Conservation (phyloP, 352 stramenopile species). For the Phytopythium mirpurense region DNA sequence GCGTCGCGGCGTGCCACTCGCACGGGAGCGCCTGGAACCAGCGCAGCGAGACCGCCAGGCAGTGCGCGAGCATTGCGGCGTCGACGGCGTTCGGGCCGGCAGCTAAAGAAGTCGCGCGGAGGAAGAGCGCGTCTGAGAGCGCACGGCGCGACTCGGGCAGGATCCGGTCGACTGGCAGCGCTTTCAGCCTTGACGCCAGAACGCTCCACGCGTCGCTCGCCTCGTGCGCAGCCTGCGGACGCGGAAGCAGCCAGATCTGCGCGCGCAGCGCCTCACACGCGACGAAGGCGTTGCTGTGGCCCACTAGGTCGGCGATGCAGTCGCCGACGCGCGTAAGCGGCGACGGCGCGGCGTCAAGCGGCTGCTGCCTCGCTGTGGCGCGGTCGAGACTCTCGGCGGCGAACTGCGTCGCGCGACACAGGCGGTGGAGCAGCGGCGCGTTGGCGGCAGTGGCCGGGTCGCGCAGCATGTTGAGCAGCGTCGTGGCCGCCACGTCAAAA, state of each 20-base stretch:
- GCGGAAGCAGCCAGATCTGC: slow-evolving; percentile 70
- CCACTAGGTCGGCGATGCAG: not conserved
- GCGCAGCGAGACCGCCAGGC: slow-evolving; percentile 37
- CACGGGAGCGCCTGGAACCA: slow-evolving; percentile 59
- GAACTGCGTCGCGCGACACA: slow-evolving; percentile 37
- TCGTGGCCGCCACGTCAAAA: slow-evolving; percentile 49
- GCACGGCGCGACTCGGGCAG: slow-evolving; percentile 41
- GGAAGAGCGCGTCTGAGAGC: slow-evolving; percentile 60
- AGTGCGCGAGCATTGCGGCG: slow-evolving; percentile 38
- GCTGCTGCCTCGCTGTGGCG: slow-evolving; percentile 27
- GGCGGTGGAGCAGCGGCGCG: slow-evolving; percentile 36
- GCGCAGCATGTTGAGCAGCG: slow-evolving; percentile 27
- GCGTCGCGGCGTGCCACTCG: slow-evolving; percentile 59
- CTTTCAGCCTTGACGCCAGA: slow-evolving; percentile 40
- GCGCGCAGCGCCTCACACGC: slow-evolving; percentile 52
- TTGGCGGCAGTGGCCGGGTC: slow-evolving; percentile 17
- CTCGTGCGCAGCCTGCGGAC: slow-evolving; percentile 11
- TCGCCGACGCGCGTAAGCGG: slow-evolving; percentile 8
- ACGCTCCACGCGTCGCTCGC: slow-evolving; percentile 34
- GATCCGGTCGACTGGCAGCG: slow-evolving; percentile 40
- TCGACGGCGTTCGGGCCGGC: slow-evolving; percentile 33
- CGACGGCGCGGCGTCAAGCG: slow-evolving; percentile 15
- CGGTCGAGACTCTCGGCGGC: slow-evolving; percentile 35
- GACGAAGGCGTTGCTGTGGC: slow-evolving; percentile 46
- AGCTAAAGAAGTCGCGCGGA: slow-evolving; percentile 42